phyloP scores from a whole-genome alignment of 352 stramenopile species.

The Pythium aphanidermatum region DNA sequence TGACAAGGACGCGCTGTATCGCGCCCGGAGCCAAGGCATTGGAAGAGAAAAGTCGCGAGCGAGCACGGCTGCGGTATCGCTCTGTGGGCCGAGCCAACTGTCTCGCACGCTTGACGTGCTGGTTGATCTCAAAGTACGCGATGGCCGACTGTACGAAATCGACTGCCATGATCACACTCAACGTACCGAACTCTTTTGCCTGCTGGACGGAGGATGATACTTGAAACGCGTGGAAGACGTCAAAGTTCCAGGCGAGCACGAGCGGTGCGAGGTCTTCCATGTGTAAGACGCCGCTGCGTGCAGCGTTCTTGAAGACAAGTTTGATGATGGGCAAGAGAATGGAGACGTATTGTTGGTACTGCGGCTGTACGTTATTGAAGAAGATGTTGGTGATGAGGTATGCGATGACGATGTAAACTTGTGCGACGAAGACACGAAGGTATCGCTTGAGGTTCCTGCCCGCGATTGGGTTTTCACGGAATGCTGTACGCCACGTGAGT shows the following conservation, averaged over 20 bases:
- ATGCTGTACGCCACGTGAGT: not conserved
- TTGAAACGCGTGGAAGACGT: slow-evolving; percentile 15
- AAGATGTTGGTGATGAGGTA: slow-evolving; percentile 6
- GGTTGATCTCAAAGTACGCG: not conserved
- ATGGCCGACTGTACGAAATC: slow-evolving; percentile 1
- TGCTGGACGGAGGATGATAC: slow-evolving; percentile 11
- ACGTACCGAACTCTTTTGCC: not conserved
- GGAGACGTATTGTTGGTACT: not conserved
- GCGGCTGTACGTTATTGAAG: not conserved
- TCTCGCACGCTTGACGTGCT: too few species aligned
- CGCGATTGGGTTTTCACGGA: not conserved
- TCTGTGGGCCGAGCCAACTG: too few species aligned
- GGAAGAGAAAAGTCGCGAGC: too few species aligned
- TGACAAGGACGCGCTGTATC: too few species aligned
- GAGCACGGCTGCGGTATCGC: too few species aligned
- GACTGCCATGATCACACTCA: slow-evolving; percentile 1
- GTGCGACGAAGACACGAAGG: not conserved
- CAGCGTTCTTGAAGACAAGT: slow-evolving; percentile 7
- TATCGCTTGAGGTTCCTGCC: not conserved
- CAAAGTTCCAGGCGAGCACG: slow-evolving; percentile 10
- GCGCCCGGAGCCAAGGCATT: too few species aligned
- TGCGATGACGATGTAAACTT: not conserved
- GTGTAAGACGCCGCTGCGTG: not conserved
- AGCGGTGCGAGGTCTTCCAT: slow-evolving; percentile 5
- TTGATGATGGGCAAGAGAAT: slow-evolving; percentile 8